phyloP scores from a whole-genome alignment of 768 basidiomycete genomes.

The Boletus barrowsii region DNA sequence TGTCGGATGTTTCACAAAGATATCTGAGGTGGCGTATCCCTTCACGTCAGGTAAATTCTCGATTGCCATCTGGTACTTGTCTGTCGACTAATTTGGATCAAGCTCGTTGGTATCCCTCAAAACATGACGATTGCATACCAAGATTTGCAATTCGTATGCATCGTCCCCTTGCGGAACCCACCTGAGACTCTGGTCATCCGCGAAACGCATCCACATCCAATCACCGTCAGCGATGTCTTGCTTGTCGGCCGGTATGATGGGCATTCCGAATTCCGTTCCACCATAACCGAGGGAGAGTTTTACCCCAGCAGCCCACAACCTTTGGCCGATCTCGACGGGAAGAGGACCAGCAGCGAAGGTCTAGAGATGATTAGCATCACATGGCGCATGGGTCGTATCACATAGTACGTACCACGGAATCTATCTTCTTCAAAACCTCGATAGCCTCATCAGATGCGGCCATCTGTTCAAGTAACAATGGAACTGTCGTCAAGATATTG shows the following conservation, averaged over 20 bases:
- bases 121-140: constrained; percentile 20
- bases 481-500: constrained; percentile 11
- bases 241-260: background rate
- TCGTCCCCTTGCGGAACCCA: constrained; percentile 32
- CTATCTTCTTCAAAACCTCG: background rate
- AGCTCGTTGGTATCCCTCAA: background rate
- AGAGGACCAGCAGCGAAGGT: constrained; percentile 13
- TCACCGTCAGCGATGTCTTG: constrained; percentile 12
- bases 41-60: constrained; percentile 35
- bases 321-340: constrained; percentile 10
- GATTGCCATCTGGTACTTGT: background rate
- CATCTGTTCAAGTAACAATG: constrained; percentile 21
- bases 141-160: constrained; percentile 34
- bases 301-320: constrained; percentile 14
- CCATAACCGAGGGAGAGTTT: constrained; percentile 12
- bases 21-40: constrained; percentile 39
- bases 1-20: constrained; percentile 44
- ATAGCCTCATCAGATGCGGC: background rate
- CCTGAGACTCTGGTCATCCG: constrained; percentile 14
- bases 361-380: background rate
- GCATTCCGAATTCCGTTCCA: constrained; percentile 18
- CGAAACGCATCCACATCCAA: constrained; percentile 14
- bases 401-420: background rate
- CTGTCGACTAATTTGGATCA: background rate
- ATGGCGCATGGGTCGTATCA: too few relatives aligned